These are phyloP conservation scores for Didymella pinodella DNA, from an alignment of 2,329 filamentous ascomycete species.

Conservation along the genomic window DNA sequence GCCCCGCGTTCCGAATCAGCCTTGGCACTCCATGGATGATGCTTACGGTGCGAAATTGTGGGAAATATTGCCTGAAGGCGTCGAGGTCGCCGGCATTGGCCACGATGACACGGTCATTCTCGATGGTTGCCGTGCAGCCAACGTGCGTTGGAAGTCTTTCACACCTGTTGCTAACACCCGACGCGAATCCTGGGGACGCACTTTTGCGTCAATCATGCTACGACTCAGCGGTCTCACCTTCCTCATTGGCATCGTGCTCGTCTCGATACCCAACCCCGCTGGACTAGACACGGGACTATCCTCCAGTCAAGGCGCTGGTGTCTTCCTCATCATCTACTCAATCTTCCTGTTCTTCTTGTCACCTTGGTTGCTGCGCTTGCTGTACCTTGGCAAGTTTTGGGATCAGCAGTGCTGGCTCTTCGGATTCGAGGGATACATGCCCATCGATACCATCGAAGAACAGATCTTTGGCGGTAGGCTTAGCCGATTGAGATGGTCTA, in stretches of 20 bases:
- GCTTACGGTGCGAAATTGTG: constrained; percentile 54
- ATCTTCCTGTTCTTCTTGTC: constrained; percentile 40
- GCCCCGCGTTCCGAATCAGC: constrained; percentile 43
- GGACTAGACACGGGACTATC: not conserved
- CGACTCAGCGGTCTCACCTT: constrained; percentile 32
- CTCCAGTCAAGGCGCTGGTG: not conserved
- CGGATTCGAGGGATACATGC: constrained; percentile 54
- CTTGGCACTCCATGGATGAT: constrained; percentile 55
- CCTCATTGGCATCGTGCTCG: constrained; percentile 24
- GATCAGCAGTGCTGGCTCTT: constrained; percentile 54
- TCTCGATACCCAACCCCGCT: constrained; percentile 7
- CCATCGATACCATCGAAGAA: constrained; percentile 50
- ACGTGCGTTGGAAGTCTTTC: constrained; percentile 56
- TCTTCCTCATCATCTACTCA: constrained; percentile 36
- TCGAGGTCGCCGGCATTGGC: constrained; percentile 53
- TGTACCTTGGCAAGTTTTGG: constrained; percentile 54
- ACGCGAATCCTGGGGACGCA: constrained; percentile 39
- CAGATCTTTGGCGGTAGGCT: constrained; percentile 51
- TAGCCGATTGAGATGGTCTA: constrained; percentile 50
- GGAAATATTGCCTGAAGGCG: constrained; percentile 54
- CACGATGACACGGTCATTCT: constrained; percentile 56
- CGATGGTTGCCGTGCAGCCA: constrained; percentile 53
- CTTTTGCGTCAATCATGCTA: constrained; percentile 29
- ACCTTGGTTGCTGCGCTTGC: constrained; percentile 47
- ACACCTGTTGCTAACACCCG: constrained; percentile 42